Conservation (phyloP, 495 filamentous ascomycete genomes). For the Penicillium pulvis region DNA sequence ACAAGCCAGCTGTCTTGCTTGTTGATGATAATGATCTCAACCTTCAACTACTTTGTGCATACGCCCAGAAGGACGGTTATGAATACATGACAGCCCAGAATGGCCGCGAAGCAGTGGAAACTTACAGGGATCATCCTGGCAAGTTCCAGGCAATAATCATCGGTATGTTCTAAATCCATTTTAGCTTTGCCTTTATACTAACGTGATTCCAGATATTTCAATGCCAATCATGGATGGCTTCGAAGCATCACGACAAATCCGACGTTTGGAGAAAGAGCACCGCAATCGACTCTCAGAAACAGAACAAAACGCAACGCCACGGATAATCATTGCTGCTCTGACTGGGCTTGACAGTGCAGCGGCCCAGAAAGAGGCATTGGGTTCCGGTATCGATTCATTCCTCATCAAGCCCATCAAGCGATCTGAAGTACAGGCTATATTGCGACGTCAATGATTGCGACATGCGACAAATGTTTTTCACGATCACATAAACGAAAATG, state of each 20-base stretch:
- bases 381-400: constrained; percentile 39
- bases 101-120: constrained; percentile 54
- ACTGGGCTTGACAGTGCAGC: constrained; percentile 36
- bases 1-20: constrained; percentile 19
- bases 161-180: constrained; percentile 28
- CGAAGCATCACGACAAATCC: constrained; percentile 51
- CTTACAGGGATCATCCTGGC: constrained; percentile 30
- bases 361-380: constrained; percentile 30
- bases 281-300: background rate
- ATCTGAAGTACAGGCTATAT: background rate
- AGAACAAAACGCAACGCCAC: background rate
- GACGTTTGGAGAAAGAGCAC: constrained; percentile 38
- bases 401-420: constrained; percentile 32
- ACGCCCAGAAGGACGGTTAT: constrained; percentile 42
- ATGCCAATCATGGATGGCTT: constrained; percentile 64
- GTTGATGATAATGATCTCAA: constrained; percentile 45
- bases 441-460: background rate
- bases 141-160: constrained; percentile 52
- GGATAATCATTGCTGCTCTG: constrained; percentile 32
- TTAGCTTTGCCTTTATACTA: background rate
- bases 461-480: background rate
- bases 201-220: constrained; percentile 41
- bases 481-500: background rate
- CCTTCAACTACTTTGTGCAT: constrained; percentile 25
- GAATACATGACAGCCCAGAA: constrained; percentile 42